These are phyloP conservation scores for Chrysanthemum lavandulifolium DNA, from an alignment of 129 eudicot species.

Conservation along the genomic window DNA sequence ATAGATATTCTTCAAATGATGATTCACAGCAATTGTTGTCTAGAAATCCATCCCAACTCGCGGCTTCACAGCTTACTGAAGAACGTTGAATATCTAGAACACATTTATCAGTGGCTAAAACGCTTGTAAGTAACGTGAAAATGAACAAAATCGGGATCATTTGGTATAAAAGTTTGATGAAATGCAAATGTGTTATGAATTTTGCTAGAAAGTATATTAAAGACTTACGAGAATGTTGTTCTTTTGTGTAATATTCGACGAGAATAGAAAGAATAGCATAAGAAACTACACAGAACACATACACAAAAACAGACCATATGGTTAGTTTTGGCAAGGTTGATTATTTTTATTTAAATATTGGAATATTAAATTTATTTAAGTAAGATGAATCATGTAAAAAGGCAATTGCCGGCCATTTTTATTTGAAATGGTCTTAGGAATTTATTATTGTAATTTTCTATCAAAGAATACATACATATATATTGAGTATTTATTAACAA, in stretches of 20 bases:
- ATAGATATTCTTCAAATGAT: slow-evolving; percentile 42
- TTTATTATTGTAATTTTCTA: not conserved
- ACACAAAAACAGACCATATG: slow-evolving; percentile 19
- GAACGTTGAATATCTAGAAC: slow-evolving; percentile 40
- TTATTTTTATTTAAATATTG: not conserved
- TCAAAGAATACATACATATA: no score
- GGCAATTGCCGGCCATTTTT: slow-evolving; percentile 34
- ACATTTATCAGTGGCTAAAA: slow-evolving; percentile 36
- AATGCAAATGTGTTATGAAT: slow-evolving; percentile 9
- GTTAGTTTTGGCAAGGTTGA: not conserved
- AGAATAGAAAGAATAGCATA: slow-evolving; percentile 30
- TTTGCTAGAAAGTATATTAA: slow-evolving; percentile 15
- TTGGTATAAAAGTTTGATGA: slow-evolving; percentile 1
- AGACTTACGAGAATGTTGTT: not conserved
- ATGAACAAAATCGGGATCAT: slow-evolving; percentile 4
- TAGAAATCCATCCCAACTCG: slow-evolving; percentile 57
- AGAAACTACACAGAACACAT: slow-evolving; percentile 32
- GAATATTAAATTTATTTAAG: not conserved
- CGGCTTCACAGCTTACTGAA: slow-evolving; percentile 28
- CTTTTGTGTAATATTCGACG: slow-evolving; percentile 25
- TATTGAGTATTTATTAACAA: no score
- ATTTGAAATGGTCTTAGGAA: slow-evolving; percentile 21
- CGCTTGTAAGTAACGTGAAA: slow-evolving; percentile 15
- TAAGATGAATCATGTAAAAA: slow-evolving; percentile 13
- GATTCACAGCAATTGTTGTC: slow-evolving; percentile 40